phyloP scores from a whole-genome alignment of 2,329 filamentous ascomycete genomes.

The Annulohypoxylon truncatum region DNA sequence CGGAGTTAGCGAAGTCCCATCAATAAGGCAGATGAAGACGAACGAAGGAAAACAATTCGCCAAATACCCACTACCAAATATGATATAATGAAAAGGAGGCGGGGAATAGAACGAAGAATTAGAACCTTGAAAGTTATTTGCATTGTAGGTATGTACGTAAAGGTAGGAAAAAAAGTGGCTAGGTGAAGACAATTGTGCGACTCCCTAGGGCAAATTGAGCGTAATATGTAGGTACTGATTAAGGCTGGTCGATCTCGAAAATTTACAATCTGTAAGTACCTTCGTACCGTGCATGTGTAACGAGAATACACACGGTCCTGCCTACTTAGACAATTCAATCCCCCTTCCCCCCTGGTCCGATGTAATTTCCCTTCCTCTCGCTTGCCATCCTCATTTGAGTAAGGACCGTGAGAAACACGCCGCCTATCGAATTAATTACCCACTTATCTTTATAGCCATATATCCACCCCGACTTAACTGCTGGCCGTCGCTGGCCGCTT shows the following conservation, averaged over 20 bases:
- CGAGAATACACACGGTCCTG: constrained; percentile 15
- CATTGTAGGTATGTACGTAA: neutral
- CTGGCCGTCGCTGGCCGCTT: constrained; percentile 10
- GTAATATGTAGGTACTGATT: neutral
- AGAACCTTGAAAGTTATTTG: neutral
- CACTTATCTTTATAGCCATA: constrained; percentile 26
- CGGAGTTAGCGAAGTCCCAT: constrained; percentile 12
- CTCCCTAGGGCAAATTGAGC: neutral
- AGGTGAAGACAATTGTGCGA: constrained; percentile 19
- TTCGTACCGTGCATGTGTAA: constrained; percentile 27
- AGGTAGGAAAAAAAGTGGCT: constrained; percentile 3
- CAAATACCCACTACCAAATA: constrained; percentile 20
- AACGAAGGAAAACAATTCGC: constrained; percentile 6
- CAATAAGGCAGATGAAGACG: neutral
- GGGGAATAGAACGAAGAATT: neutral
- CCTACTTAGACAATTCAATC: constrained; percentile 14
- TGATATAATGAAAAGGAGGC: neutral
- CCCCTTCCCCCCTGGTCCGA: constrained; percentile 38
- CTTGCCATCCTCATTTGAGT: constrained; percentile 41
- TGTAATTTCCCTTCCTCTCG: constrained; percentile 47
- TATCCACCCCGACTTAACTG: constrained; percentile 12
- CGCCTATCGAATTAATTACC: constrained; percentile 31
- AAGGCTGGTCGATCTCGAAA: neutral
- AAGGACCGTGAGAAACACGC: constrained; percentile 33
- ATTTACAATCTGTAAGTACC: neutral